These are phyloP conservation scores for Elsinoe arachidis DNA, from an alignment of 2,329 filamentous ascomycete species.

Conservation along the genomic window DNA sequence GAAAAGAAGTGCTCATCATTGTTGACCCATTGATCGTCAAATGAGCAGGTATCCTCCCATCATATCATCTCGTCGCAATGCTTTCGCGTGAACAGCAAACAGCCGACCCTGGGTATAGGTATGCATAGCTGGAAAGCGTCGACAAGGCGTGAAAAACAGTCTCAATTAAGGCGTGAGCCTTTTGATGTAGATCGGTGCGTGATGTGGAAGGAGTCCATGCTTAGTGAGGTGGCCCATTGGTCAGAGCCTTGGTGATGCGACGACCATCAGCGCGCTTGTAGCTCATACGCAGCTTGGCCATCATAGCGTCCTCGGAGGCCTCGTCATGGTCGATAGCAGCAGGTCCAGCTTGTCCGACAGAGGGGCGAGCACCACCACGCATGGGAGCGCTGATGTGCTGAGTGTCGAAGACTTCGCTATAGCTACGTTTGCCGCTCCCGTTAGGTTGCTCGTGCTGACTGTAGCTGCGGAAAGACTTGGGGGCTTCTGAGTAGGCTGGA, in stretches of 20 bases:
- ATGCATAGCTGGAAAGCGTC: neutral
- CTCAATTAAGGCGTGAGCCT: neutral
- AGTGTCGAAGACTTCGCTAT: constrained; percentile 38
- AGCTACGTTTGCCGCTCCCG: constrained; percentile 38
- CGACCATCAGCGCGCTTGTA: constrained; percentile 40
- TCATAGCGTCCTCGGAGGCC: constrained; percentile 22
- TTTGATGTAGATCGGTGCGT: neutral
- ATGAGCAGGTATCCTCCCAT: neutral
- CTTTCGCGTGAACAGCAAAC: neutral
- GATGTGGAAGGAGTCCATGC: too few species aligned
- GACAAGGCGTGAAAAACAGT: neutral
- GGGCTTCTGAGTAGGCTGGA: constrained; percentile 15
- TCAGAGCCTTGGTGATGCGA: constrained; percentile 23
- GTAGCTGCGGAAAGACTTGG: constrained; percentile 10
- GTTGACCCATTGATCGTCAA: neutral
- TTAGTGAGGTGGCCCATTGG: constrained; percentile 12
- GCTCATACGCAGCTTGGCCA: constrained; percentile 33
- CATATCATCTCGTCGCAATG: constrained; percentile 1
- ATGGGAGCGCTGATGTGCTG: constrained; percentile 36
- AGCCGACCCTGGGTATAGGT: constrained; percentile 1
- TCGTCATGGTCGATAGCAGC: constrained; percentile 24
- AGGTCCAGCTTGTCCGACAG: constrained; percentile 21
- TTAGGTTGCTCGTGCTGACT: constrained; percentile 17
- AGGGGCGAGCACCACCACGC: constrained; percentile 37
- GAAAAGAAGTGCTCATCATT: neutral